Conservation (phyloP, 495 filamentous ascomycete genomes). For the Xylaria grammica region DNA sequence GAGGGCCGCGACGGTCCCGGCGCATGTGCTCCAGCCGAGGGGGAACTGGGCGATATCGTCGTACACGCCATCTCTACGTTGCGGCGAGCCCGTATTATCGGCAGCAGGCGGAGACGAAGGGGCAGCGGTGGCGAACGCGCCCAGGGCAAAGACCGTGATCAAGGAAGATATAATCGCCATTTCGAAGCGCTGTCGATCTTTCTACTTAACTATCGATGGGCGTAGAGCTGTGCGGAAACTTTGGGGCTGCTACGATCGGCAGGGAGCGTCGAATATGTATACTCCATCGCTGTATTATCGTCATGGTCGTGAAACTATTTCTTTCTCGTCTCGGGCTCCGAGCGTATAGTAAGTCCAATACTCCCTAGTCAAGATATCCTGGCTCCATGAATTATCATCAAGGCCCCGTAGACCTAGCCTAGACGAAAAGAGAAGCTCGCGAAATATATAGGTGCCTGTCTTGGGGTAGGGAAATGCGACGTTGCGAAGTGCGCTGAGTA, state of each 20-base stretch:
- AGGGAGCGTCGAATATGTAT: not conserved
- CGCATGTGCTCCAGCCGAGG: conserved; percentile 6
- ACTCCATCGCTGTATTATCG: not conserved
- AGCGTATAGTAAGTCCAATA: not conserved
- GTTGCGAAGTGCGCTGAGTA: not conserved
- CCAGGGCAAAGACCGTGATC: not conserved
- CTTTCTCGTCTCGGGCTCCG: not conserved
- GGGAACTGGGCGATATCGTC: not conserved
- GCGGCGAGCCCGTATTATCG: not conserved
- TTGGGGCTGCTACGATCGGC: not conserved
- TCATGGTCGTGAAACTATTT: not conserved
- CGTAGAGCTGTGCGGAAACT: not conserved
- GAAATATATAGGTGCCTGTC: not conserved
- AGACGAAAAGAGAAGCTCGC: not conserved
- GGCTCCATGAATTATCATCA: not conserved
- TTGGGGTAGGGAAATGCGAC: too few relatives aligned
- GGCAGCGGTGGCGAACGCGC: not conserved
- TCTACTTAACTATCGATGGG: not conserved
- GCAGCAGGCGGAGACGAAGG: too few relatives aligned
- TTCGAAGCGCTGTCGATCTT: not conserved
- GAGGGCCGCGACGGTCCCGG: not conserved
- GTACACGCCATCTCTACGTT: conserved; percentile 5
- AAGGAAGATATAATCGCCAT: not conserved
- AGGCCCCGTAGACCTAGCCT: not conserved
- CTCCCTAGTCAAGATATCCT: not conserved